phyloP scores from a whole-genome alignment of 352 stramenopile species.

The Pythium monospermum region DNA sequence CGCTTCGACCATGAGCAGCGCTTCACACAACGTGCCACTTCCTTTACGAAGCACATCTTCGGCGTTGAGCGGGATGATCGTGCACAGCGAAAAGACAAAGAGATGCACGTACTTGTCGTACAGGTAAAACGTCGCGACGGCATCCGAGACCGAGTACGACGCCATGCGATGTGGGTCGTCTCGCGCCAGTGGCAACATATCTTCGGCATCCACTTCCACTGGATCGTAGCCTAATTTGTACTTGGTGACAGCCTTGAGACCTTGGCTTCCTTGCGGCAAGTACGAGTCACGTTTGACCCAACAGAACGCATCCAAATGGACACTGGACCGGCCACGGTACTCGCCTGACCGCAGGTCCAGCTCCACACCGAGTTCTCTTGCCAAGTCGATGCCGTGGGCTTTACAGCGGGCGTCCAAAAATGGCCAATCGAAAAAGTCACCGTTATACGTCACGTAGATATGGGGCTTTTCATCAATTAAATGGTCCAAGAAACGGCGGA shows the following conservation, averaged over 20 bases:
- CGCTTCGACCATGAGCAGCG: slow-evolving; percentile 98
- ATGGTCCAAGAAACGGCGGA: slow-evolving; percentile 89
- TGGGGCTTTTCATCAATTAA: slow-evolving; percentile 91
- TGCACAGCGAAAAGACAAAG: slow-evolving; percentile 99
- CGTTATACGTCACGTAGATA: slow-evolving; percentile 99
- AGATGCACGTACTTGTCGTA: slow-evolving; percentile 99
- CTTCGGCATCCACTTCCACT: slow-evolving; percentile 97
- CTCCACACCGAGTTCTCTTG: slow-evolving; percentile 80
- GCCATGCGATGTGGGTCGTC: slow-evolving; percentile 97
- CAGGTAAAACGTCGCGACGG: slow-evolving; percentile 99
- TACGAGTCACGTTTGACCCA: slow-evolving; percentile 99
- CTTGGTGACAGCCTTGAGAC: slow-evolving; percentile 98
- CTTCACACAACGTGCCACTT: slow-evolving; percentile 97
- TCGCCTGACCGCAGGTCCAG: slow-evolving; percentile 77
- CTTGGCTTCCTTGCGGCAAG: slow-evolving; percentile 96
- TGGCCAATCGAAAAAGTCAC: slow-evolving; percentile 99
- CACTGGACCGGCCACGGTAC: slow-evolving; percentile 88
- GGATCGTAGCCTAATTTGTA: slow-evolving; percentile 99
- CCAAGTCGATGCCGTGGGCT: slow-evolving; percentile 91
- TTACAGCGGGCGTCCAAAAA: slow-evolving; percentile 94
- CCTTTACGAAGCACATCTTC: slow-evolving; percentile 98
- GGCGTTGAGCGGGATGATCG: slow-evolving; percentile 96
- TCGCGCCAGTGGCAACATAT: slow-evolving; percentile 96
- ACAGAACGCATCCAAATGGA: slow-evolving; percentile 98
- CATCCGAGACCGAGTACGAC: slow-evolving; percentile 99